Evolutionary conservation across 257 asterid genomes (phyloP).

Genomic region (Solanum pinnatisectum): DNA sequence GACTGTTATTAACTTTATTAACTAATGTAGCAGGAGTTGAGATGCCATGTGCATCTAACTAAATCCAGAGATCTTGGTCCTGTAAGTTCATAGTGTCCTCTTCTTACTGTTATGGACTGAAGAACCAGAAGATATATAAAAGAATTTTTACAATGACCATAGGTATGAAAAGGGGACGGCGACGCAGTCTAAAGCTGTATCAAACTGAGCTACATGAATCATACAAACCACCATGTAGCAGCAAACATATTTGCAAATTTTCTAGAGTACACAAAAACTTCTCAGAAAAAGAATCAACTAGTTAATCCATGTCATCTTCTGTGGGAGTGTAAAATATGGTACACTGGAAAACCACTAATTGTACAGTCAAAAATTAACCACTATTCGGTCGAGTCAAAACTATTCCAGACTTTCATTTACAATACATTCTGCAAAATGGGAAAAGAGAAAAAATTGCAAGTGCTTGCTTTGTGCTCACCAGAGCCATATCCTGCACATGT

Average conservation of each 20-base stretch:
- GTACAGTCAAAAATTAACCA: slow-evolving; percentile 47
- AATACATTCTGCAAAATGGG: slow-evolving; percentile 26
- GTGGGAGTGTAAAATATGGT: slow-evolving; percentile 25
- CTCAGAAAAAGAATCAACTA: neutral
- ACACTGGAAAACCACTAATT: slow-evolving; percentile 31
- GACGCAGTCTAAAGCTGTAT: neutral
- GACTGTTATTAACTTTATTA: neutral
- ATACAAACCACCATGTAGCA: neutral
- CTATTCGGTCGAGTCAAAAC: slow-evolving; percentile 28
- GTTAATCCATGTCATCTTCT: slow-evolving; percentile 18
- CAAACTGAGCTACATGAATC: neutral
- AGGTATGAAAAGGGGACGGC: neutral
- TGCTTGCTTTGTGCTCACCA: slow-evolving; percentile 18
- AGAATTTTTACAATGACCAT: neutral
- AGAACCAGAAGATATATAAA: neutral
- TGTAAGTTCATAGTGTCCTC: neutral
- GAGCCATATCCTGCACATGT: slow-evolving; percentile 10
- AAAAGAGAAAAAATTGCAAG: slow-evolving; percentile 12
- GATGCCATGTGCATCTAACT: neutral
- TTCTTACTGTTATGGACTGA: neutral
- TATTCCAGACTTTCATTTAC: slow-evolving; percentile 42
- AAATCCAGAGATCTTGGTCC: neutral
- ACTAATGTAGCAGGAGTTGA: neutral
- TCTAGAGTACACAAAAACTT: neutral
- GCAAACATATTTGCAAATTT: neutral